Percentiles rank a stretch among this genome's conserved stretches.
Evolutionary conservation across 2,329 filamentous ascomycete genomes (phyloP).

Genomic region (Trichothecium sympodiale): DNA sequence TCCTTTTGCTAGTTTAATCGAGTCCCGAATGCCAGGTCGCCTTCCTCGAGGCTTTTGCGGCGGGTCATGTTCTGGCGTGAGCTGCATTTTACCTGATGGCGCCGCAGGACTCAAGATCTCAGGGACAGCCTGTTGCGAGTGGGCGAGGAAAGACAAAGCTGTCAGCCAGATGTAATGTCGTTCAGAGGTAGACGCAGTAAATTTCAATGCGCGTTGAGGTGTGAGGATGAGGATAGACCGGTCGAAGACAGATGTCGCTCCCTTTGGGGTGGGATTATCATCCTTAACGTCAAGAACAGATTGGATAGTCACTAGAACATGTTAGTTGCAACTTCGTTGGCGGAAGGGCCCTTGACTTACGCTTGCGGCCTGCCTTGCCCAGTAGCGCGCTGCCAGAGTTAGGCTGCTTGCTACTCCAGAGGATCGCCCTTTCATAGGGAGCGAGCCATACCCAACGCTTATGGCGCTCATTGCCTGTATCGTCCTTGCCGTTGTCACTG

Average conservation of each 20-base stretch:
- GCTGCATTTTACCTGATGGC: conserved; percentile 24
- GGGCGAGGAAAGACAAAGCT: conserved; percentile 85
- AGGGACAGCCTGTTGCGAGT: conserved; percentile 72
- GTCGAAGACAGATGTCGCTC: conserved; percentile 59
- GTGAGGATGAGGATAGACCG: conserved; percentile 92
- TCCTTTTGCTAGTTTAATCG: conserved; percentile 78
- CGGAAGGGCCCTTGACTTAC: conserved; percentile 45
- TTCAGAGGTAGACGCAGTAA: conserved; percentile 73
- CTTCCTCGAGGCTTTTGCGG: conserved; percentile 37
- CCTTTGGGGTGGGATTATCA: conserved; percentile 74
- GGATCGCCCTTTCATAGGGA: conserved; percentile 87
- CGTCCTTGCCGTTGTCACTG: conserved; percentile 55
- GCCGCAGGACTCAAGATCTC: conserved; percentile 52
- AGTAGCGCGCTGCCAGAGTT: conserved; percentile 76
- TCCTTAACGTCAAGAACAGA: conserved; percentile 96
- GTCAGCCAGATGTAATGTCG: conserved; percentile 94
- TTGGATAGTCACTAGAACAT: conserved; percentile 68
- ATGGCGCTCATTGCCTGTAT: conserved; percentile 69
- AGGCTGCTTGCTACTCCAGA: conserved; percentile 98
- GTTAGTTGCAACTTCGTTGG: conserved; percentile 18
- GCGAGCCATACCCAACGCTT: conserved; percentile 98
- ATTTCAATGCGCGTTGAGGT: conserved; percentile 86
- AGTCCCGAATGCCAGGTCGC: conserved; percentile 63
- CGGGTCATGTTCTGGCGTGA: conserved; percentile 39
- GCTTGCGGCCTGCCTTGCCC: conserved; percentile 88